Evolutionary conservation across 257 asterid genomes (phyloP), one percentile per base, ranked within the genome.

Genomic region (Marsdenia floribunda): DNA sequence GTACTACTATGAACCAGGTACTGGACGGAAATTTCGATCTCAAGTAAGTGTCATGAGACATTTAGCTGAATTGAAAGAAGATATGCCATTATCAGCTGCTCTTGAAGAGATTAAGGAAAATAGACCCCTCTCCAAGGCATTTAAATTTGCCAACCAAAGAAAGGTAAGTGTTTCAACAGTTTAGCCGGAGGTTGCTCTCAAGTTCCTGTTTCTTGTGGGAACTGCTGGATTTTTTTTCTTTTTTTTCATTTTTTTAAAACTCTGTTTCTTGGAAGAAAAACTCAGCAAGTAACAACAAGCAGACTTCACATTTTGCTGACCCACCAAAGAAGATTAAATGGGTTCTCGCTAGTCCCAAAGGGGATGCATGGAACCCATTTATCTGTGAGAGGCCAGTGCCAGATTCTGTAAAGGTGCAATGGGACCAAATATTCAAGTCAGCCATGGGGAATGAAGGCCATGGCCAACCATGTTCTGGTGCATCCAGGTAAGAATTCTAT

Each of bases 1-100:
- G 96, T 91, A 86, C 70, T 91, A 89, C 80, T 90, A 90, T 72
- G 97, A 93, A 79, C 97, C 97, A 52, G 92, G 73, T 73, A 87
- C 86, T 7, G 96, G 97, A 70, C 78, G 38, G 60, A 90, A 77
- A 81, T 93, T 93, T 74, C 87, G 98, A 61, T 90, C 98, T 50
- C 82, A 85, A 70, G 53, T 76, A 54, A 79, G 90, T 21, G 93
- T 86, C 40, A 84, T 82, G 84, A 83, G 86, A 81, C 78, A 91
- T 86, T 70, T 91, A 81, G 80, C 82, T 3, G 93, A 83, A 79
- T 37, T 81, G 81, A 82, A 80, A 13, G 96, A 85, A 66, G 74
- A 85, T 3, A 79, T 76, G 69, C 96, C 94, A 9, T 81, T 88
- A 79, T 79, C 90, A 33, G 61, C 77, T 77, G 75, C 85, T 35